Evolutionary conservation across 768 basidiomycete genomes (phyloP), one percentile per base, ranked within the genome.

Genomic region (Kwoniella sp.): DNA sequence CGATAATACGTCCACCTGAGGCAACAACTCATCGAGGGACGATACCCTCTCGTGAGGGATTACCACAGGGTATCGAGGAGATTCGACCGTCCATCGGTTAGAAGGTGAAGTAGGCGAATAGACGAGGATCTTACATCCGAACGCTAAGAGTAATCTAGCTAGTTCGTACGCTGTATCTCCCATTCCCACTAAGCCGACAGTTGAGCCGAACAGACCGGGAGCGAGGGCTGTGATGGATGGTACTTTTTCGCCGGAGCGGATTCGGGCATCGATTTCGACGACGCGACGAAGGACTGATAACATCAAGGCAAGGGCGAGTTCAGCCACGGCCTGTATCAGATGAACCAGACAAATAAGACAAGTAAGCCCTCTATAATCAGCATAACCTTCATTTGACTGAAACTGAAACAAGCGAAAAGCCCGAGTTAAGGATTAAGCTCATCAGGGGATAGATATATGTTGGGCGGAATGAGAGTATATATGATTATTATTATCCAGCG

Each of bases 171-270:
- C 72, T 21, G 75, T 80, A 60, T 73, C 68, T 24, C 81, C 81
- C 68, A 81, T 81, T 1, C 80, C 81, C 7, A 81, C 69, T 30
- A 81, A 40, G 1, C 80, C 80, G 25, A 81, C 64, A 1, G 75
- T 78, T 50, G 74, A 76, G 44, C 78, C 77, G 40, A 69, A 65
- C 36, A 81, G 58, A 10, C 74, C 74, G 3, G 72, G 73, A 7
- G 73, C 46, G 5, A 79, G 59, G 15, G 60, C 68, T 1, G 26
- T 47, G 33, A 78, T 76, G 9, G 73, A 71, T 0, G 64, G 51
- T 19, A 77, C 53, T 1, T 30, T 57, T 55, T 76, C 71, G 17
- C 77, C 77, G 1, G 63, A 64, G 21, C 65, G 53, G 53, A 76
- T 67, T 13, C 69, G 55, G 25, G 44, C 55, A 37, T 72, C 69